These are phyloP conservation scores for Cutaneotrichosporon sp. DNA, from an alignment of 1,284 basidiomycete genomes.

Conservation along the genomic window DNA sequence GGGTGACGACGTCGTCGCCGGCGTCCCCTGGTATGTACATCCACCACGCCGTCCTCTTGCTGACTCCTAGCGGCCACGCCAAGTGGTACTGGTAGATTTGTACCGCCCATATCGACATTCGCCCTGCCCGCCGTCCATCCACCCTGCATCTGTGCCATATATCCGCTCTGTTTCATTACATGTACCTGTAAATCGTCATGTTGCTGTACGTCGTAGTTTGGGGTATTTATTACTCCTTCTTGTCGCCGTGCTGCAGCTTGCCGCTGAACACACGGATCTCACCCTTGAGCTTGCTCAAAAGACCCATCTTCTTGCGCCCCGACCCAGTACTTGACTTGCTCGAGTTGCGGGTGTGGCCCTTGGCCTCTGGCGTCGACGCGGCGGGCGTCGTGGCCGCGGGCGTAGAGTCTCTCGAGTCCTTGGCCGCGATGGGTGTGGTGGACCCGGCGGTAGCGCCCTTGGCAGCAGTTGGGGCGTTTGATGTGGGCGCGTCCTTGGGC, in stretches of 20 bases:
- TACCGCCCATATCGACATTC: no score
- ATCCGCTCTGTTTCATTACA: no score
- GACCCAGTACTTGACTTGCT: constrained; percentile 1
- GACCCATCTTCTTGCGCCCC: constrained; percentile 29
- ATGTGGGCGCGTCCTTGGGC: not conserved
- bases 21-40: constrained; percentile 23
- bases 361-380: not conserved
- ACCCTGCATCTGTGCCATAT: no score
- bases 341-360: constrained; percentile 4
- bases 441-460: not conserved
- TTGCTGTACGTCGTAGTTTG: no score
- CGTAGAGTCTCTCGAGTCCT: no score
- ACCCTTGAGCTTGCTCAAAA: constrained; percentile 42
- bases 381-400: not conserved
- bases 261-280: constrained; percentile 33
- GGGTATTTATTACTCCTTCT: constrained; percentile 8
- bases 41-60: not conserved
- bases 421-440: not conserved
- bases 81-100: constrained; percentile 35
- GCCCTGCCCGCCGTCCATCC: no score
- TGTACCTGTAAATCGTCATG: no score
- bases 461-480: not conserved
- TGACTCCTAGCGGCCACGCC: constrained; percentile 21
- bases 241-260: constrained; percentile 25
- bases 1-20: constrained; percentile 28